Evolutionary conservation across 805 yeast species (phyloP), one percentile per base, ranked within the genome.

Genomic region (Zygosaccharomyces siamensis): DNA sequence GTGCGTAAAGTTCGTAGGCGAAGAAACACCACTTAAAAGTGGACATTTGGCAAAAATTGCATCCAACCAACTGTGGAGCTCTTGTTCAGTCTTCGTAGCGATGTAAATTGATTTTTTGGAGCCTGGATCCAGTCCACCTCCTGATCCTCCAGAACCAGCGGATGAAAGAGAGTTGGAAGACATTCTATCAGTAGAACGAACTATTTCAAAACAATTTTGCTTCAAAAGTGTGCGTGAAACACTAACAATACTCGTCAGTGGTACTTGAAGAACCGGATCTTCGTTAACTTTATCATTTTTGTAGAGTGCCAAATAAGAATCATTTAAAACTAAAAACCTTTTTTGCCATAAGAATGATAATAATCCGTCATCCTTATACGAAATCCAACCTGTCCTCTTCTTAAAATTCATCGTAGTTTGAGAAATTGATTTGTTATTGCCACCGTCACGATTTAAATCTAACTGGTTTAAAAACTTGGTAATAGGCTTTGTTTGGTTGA

Each of bases 1-100:
- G 65, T 95, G 99, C 8, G 96, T 89, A 67, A 92, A 92, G 66
- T 92, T 90, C 14, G 92, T 87, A 6, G 99, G 99, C 35, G 83
- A 83, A 2, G 97, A 89, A 8, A 93, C 97, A 21, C 80, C 72
- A 31, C 77, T 70, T 27, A 74, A 56, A 28, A 78, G 70, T 1
- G 90, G 90, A 57, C 89, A 84, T 64, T 83, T 83, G 12, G 87
- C 79, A 50, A 84, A 81, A 53, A 90, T 87, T 10, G 89, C 84
- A 68, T 90, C 97, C 47, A 90, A 77, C 98, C 98, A 90, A 51
- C 86, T 84, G 62, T 86, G 80, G 53, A 87, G 75, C 51, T 92
- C 97, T 49, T 80, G 78, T 58, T 88, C 86, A 16, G 84, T 74
- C 63, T 88, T 89, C 52, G 90, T 79, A 0, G 89, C 77, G 32